Evolutionary conservation across 345 rosid species (phyloP).

Genomic region (Gossypium stocksii): DNA sequence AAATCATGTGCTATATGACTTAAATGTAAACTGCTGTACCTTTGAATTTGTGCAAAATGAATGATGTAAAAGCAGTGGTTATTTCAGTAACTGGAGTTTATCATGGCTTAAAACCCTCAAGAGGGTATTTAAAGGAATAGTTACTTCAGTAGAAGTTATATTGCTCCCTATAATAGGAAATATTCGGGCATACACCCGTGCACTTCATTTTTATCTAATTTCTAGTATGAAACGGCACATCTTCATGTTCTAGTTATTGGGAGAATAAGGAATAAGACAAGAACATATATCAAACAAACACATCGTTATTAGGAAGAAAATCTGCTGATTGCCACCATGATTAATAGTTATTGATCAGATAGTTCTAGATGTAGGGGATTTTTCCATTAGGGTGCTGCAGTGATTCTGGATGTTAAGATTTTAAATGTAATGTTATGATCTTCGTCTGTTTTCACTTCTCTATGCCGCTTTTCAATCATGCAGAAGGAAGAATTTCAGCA

Average conservation of each 20-base stretch:
- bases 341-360: not conserved
- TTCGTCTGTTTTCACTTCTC: not conserved
- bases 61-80: not conserved
- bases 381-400: not conserved
- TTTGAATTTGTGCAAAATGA: not conserved
- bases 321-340: not conserved
- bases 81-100: not conserved
- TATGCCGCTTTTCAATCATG: constrained; percentile 8
- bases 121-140: not conserved
- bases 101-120: not conserved
- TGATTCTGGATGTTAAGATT: not conserved
- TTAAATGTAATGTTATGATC: not conserved
- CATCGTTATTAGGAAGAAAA: not conserved
- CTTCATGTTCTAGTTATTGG: not conserved
- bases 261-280: not conserved
- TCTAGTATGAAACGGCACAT: not conserved
- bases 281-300: not conserved
- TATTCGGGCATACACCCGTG: not conserved
- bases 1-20: constrained; percentile 3
- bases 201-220: not conserved
- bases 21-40: not conserved
- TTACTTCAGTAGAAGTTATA: not conserved
- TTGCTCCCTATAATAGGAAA: not conserved
- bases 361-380: not conserved
- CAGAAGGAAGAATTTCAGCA: constrained; percentile 95